Base-by-base conservation (phyloP, 2,329 filamentous ascomycete genomes). In the Aspergillus costaricaensis region DNA sequence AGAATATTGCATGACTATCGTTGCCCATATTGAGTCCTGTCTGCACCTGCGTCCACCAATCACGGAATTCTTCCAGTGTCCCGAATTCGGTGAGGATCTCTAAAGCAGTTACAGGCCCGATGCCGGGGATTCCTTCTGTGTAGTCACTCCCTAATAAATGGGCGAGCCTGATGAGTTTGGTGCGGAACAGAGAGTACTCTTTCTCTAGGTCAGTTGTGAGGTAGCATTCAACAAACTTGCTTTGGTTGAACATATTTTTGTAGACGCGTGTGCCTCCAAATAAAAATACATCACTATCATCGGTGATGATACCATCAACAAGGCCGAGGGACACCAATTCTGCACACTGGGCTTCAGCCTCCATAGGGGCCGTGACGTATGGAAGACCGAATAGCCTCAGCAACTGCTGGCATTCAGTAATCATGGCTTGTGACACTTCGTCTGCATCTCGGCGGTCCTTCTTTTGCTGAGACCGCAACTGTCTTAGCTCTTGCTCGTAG, bases 231-330 rank as follows among this genome's bases (percentile, higher is more conserved):
- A 99, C 95, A 69, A 92, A 96, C 74, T 99, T 99, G 76, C 95
- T 95, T 69, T 92, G 89, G 77, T 97, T 99, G 82, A 99, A 99
- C 92, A 99, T 96, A 80, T 99, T 99, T 77, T 99, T 99, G 83
- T 99, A 99, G 21, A 99, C 90, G 17, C 94, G 85, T 0, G 92
- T 99, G 39, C 95, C 96, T 17, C 95, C 96, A 75, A 99, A 99
- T 0, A 99, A 85, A 71, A 99, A 99, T 0, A 89, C 96, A 80
- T 99, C 95, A 2, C 91, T 96, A 74, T 99, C 95, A 70, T 99
- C 95, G 0, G 96, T 99, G 30, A 99, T 93, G 63, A 99, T 96
- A 12, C 96, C 95, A 73, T 99, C 96, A 8, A 99, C 96, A 0
- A 98, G 86, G 0, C 92, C 91, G 0, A 98, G 81, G 0, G 79